A percentile compares a stretch with the other conserved stretches of the same genome.
phyloP scores from a whole-genome alignment of 768 basidiomycete species.

The Cantharellus anzutake region DNA sequence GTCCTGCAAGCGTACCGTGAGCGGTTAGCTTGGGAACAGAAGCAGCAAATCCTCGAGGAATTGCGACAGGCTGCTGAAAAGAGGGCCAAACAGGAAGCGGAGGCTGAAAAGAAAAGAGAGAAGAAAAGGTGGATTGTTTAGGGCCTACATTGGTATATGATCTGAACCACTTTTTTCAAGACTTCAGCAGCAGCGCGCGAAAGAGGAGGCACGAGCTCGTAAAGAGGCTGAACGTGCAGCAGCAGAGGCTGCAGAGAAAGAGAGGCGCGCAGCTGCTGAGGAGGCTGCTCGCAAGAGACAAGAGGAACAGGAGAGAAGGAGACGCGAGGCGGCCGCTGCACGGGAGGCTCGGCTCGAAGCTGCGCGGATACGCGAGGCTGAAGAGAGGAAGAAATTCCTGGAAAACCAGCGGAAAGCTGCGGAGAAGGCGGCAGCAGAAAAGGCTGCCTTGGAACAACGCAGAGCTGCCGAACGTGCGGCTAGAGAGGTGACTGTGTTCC shows the following conservation, averaged over 20 bases:
- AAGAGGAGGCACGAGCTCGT: slow-evolving; percentile 77
- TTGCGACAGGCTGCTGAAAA: slow-evolving; percentile 67
- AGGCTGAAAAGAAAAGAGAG: slow-evolving; percentile 98
- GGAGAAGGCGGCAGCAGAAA: slow-evolving; percentile 58
- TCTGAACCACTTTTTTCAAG: slow-evolving; percentile 23
- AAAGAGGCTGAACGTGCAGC: slow-evolving; percentile 74
- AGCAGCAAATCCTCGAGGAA: slow-evolving; percentile 80
- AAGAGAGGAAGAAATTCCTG: slow-evolving; percentile 35
- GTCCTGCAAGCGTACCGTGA: slow-evolving; percentile 94
- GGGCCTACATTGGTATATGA: neutral
- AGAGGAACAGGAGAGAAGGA: slow-evolving; percentile 63
- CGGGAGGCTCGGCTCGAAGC: slow-evolving; percentile 34
- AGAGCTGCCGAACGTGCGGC: slow-evolving; percentile 35
- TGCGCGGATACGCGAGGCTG: slow-evolving; percentile 65
- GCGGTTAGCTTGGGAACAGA: slow-evolving; percentile 89
- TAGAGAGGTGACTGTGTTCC: slow-evolving; percentile 18
- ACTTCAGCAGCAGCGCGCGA: slow-evolving; percentile 63
- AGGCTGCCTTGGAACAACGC: slow-evolving; percentile 33
- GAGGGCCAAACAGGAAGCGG: slow-evolving; percentile 83
- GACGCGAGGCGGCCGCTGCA: slow-evolving; percentile 58
- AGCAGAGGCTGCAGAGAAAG: slow-evolving; percentile 61
- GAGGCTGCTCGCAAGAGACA: slow-evolving; percentile 63
- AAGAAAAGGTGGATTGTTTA: slow-evolving; percentile 57
- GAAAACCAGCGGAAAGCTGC: slow-evolving; percentile 41
- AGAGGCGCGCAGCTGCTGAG: slow-evolving; percentile 57